Base-by-base conservation (phyloP, 768 basidiomycete species). In the Termitomyces bulborhizus region DNA sequence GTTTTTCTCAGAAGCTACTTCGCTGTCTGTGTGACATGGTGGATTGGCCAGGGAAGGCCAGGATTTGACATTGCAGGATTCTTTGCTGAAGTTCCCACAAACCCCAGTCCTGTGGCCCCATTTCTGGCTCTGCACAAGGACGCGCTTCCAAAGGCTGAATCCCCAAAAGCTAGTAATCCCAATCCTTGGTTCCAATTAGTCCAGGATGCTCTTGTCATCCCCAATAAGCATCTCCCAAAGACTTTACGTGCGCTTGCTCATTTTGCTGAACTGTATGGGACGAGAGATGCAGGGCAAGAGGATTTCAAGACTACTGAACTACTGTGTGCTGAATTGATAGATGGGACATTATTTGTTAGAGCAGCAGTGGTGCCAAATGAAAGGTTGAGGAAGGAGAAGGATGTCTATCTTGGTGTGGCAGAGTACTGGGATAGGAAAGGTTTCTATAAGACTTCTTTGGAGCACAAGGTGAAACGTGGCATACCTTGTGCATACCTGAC, bases 111-210 rank as follows among this genome's bases (percentile, higher is more conserved):
- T 12, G 27, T 58, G 13, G 56, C 59, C 3, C 54, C 64, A 3
- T 54, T 63, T 42, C 69, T 67, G 9, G 54, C 41, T 47, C 74
- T 61, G 18, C 57, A 49, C 60, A 66, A 56, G 46, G 53, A 24
- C 39, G 63, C 62, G 2, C 57, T 63, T 41, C 71, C 60, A 42
- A 60, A 57, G 36, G 55, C 66, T 46, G 66, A 70, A 21, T 71
- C 78, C 24, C 65, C 63, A 9, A 67, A 66, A 50, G 69, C 72
- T 3, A 36, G 64, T 26, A 72, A 66, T 18, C 77, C 83, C 13
- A 84, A 86, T 57, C 73, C 79, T 2, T 88, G 85, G 88, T 71
- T 79, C 15, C 70, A 78, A 13, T 66, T 88, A 54, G 63, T 86
- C 31, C 72, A 82, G 48, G 74, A 73, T 6, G 70, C 80, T 1